Conservation (phyloP, 768 basidiomycete genomes). For the Collybia nuda region DNA sequence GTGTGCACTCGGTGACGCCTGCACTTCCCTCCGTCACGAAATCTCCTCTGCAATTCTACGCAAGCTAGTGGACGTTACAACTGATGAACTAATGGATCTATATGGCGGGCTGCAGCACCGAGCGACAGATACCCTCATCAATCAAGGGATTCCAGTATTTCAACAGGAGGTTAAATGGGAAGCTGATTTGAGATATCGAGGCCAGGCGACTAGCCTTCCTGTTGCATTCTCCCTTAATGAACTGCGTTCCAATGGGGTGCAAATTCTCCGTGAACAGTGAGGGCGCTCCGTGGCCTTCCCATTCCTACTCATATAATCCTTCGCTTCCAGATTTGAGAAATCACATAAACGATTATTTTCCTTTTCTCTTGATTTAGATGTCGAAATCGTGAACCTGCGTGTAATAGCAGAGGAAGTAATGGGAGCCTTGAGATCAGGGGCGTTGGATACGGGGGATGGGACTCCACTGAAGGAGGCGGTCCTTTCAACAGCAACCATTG, state of each 20-base stretch:
- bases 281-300: slow-evolving; percentile 1
- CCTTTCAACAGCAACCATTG: background rate
- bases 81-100: slow-evolving; percentile 11
- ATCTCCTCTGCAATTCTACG: slow-evolving; percentile 19
- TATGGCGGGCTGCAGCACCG: slow-evolving; percentile 7
- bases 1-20: slow-evolving; percentile 28
- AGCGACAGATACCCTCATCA: slow-evolving; percentile 17
- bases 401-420: slow-evolving; percentile 17
- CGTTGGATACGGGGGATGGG: slow-evolving; percentile 10
- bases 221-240: slow-evolving; percentile 19
- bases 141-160: slow-evolving; percentile 16
- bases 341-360: slow-evolving; percentile 23
- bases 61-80: slow-evolving; percentile 17
- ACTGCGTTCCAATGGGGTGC: slow-evolving; percentile 9
- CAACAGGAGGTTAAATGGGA: slow-evolving; percentile 17
- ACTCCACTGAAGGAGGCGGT: slow-evolving; percentile 6
- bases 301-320: slow-evolving; percentile 5
- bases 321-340: slow-evolving; percentile 18
- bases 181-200: slow-evolving; percentile 25
- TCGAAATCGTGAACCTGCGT: slow-evolving; percentile 23
- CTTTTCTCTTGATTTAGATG: slow-evolving; percentile 21
- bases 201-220: slow-evolving; percentile 23
- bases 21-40: slow-evolving; percentile 25
- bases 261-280: no score
- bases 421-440: slow-evolving; percentile 11